A percentile compares a stretch with the other conserved stretches of the same genome.
Conservation (phyloP, 495 filamentous ascomycete species). For the Pyrenula massariospora region DNA sequence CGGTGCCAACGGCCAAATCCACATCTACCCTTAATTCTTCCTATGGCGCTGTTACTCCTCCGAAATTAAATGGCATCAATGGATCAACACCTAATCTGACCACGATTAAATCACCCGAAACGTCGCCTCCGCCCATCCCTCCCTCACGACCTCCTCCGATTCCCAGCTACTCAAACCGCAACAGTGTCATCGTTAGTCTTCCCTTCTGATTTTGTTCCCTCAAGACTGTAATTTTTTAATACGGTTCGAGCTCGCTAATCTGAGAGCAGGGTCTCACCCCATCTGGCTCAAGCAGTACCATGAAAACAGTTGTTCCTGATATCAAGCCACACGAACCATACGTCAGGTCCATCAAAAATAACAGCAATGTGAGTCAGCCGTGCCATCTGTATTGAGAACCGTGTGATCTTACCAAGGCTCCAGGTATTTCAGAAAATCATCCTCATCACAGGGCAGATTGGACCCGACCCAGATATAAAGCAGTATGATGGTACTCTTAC, state of each 20-base stretch:
- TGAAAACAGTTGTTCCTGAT: neutral
- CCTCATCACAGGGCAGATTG: slow-evolving; percentile 66
- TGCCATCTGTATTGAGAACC: neutral
- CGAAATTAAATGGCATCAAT: slow-evolving; percentile 37
- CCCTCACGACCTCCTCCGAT: slow-evolving; percentile 33
- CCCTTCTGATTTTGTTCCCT: too few relatives aligned
- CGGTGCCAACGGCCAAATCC: slow-evolving; percentile 42
- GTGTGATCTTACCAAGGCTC: neutral
- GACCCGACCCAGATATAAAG: slow-evolving; percentile 50
- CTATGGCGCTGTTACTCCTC: slow-evolving; percentile 43
- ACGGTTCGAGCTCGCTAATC: too few relatives aligned
- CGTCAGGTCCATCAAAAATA: neutral
- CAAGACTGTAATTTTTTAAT: too few relatives aligned
- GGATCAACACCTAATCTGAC: slow-evolving; percentile 40
- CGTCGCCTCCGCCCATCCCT: slow-evolving; percentile 19
- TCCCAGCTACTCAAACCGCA: slow-evolving; percentile 32
- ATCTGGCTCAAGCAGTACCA: slow-evolving; percentile 1
- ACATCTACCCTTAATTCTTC: slow-evolving; percentile 53
- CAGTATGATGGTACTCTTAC: slow-evolving; percentile 69
- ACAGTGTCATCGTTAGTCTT: slow-evolving; percentile 34
- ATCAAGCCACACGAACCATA: neutral
- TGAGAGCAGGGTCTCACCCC: slow-evolving; percentile 20
- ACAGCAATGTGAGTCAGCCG: neutral
- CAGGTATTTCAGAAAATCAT: slow-evolving; percentile 87
- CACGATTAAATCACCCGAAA: slow-evolving; percentile 34